Base-by-base conservation (phyloP, 768 basidiomycete genomes). In the Lactarius hatsudake region DNA sequence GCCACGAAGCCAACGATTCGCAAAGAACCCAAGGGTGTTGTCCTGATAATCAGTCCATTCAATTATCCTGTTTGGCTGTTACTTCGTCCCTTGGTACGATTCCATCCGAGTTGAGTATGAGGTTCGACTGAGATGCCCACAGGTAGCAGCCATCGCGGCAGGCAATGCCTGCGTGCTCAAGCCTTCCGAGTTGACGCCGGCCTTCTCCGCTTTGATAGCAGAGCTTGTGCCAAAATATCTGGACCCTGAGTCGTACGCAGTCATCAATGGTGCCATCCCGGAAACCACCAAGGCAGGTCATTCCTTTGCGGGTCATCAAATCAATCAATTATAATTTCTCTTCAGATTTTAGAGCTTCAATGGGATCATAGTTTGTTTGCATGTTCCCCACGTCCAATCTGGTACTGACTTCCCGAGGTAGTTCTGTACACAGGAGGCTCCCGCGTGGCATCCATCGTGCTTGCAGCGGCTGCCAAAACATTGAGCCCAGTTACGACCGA, bases 1-100 rank as follows among this genome's bases (percentile, higher is more conserved):
- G 77, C 85, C 0, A 84, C 91, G 81, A 79, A 81, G 10, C 91
- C 91, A 1, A 79, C 81, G 18, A 81, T 91, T 2, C 80, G 84
- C 62, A 90, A 91, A 71, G 90, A 91, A 70, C 81, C 93, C 53
- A 94, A 94, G 74, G 91, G 91, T 5, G 82, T 86, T 28, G 82
- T 89, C 0, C 77, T 91, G 58, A 83, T 90, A 71, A 87, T 93
- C 62, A 80, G 79, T 42, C 88, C 90, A 0, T 91, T 90, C 82
- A 92, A 91, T 75, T 91, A 88, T 73, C 91, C 90, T 0, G 66
- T 91, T 15, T 87, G 81, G 80, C 75, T 89, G 61, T 74, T 82
- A 0, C 45, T 90, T 7, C 77, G 80, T 0, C 88, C 89, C 15
- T 67, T 93, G 69, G 88, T 89, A 66, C 30, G 83, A 42, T 18